Evolutionary conservation across 1,139 yeast genomes (phyloP), one percentile per base, ranked within the genome.

Genomic region (Meyerozyma smithsonii): DNA sequence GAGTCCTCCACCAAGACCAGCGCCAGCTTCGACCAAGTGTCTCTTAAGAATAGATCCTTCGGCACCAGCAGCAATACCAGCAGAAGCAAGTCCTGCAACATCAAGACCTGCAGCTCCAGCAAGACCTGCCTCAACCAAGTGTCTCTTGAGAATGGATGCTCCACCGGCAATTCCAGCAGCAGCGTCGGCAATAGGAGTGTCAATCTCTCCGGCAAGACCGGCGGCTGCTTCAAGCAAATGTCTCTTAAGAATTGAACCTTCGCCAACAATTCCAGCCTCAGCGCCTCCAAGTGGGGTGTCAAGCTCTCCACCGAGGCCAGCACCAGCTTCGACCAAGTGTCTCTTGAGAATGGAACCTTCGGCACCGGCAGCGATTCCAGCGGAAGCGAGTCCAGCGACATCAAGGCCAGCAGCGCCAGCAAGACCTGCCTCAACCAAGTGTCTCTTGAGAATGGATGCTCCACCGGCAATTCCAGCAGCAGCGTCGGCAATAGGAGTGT

Each of bases 11-110:
- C 39, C 43, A 33, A 47, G 55, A 30, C 46, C 47, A 36, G 44
- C 39, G 28, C 45, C 51, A 34, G 44, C 50, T n/a, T 42, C 52
- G 19, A 36, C 36, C n/a, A 43, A 39, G 36, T 43, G 46, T 45
- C 56, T 49, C 45, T 52, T 51, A 30, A 46, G 23, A 37, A 34
- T 42, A 25, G 39, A 39, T 32, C n/a, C n/a, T n/a, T n/a, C n/a
- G n/a, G 41, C 44, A 20, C 39, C 46, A 25, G 38, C 48, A 42
- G 16, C 36, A 21, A 33, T 12, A n/a, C n/a, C n/a, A n/a, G n/a
- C 39, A 23, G 36, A 39, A 11, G 26, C 39, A 18, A 42, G 39
- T 1, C 39, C 46, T 18, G 43, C 37, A 12, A 45, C 43, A 35
- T 43, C 49, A 26, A 46, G 47, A 20, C 25, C 45, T 21, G 39